Evolutionary conservation across 1,284 basidiomycete genomes (phyloP).

Genomic region (Microbotryum scabiosae): DNA sequence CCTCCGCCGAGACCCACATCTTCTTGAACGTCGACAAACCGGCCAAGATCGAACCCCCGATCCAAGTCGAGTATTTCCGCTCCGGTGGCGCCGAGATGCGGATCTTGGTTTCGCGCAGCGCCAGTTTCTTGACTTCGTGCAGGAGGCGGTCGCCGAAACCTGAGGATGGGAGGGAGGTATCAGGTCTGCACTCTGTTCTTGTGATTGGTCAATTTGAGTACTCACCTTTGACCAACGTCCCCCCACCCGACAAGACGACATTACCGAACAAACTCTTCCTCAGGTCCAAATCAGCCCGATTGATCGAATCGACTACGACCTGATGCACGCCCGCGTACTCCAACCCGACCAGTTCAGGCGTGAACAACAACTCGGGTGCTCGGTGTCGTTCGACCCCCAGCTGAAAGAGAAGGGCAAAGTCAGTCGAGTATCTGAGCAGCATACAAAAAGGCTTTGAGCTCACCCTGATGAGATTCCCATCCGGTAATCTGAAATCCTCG

Average conservation of each 20-base stretch:
- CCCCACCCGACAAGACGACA: conserved; percentile 93
- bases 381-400: conserved; percentile 92
- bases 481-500: conserved; percentile 90
- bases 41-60: conserved; percentile 58
- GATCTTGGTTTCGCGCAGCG: conserved; percentile 96
- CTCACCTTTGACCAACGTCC: conserved; percentile 82
- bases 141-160: conserved; percentile 93
- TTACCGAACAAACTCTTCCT: conserved; percentile 93
- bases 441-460: conserved; percentile 29
- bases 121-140: conserved; percentile 90
- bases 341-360: conserved; percentile 90
- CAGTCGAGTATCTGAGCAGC: no score
- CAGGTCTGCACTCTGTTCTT: neutral
- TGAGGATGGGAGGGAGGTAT: conserved; percentile 36
- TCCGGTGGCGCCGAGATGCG: conserved; percentile 99
- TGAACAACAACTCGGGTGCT: conserved; percentile 96
- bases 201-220: neutral
- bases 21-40: conserved; percentile 89
- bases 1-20: conserved; percentile 92
- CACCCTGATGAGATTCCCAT: conserved; percentile 88
- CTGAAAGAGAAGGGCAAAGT: conserved; percentile 43
- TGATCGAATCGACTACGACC: conserved; percentile 74
- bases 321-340: conserved; percentile 97
- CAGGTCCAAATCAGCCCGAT: conserved; percentile 59
- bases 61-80: conserved; percentile 99